phyloP scores from a whole-genome alignment of 2,329 filamentous ascomycete genomes.

The Aspergillus neotritici region DNA sequence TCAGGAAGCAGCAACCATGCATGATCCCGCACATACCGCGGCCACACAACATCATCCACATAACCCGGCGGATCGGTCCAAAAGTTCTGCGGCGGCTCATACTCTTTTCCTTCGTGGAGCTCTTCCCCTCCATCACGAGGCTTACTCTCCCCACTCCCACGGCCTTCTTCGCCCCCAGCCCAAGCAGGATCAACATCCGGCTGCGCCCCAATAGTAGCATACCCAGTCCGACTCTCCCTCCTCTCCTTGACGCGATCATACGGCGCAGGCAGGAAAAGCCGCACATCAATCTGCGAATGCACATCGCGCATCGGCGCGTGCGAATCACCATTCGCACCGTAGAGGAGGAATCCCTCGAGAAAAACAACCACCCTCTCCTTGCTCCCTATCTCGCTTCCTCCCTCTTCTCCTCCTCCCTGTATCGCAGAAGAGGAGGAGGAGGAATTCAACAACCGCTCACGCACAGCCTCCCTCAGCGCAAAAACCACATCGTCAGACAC shows the following conservation, averaged over 20 bases:
- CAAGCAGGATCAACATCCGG: slow-evolving; percentile 16
- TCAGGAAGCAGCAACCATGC: slow-evolving; percentile 69
- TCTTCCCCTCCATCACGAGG: slow-evolving; percentile 7
- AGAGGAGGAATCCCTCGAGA: slow-evolving; percentile 85
- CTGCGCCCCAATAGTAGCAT: slow-evolving; percentile 43
- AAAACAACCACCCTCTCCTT: slow-evolving; percentile 54
- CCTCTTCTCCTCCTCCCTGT: not conserved
- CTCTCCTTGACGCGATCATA: slow-evolving; percentile 45
- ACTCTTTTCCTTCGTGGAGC: slow-evolving; percentile 27
- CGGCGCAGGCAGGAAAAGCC: slow-evolving; percentile 69
- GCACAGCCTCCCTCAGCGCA: slow-evolving; percentile 22
- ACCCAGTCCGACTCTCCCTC: slow-evolving; percentile 40
- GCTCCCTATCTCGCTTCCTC: not conserved
- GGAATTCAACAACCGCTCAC: slow-evolving; percentile 12
- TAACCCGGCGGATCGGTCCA: slow-evolving; percentile 94
- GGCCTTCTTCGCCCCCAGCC: slow-evolving; percentile 2
- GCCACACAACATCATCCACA: slow-evolving; percentile 92
- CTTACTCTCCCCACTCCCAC: not conserved
- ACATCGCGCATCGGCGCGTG: slow-evolving; percentile 18
- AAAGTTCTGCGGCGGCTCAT: slow-evolving; percentile 62
- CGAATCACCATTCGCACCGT: slow-evolving; percentile 42
- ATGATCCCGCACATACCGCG: slow-evolving; percentile 81
- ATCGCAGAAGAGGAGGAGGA: not conserved
- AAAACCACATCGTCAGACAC: slow-evolving; percentile 24
- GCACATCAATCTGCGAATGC: slow-evolving; percentile 57